Conservation (phyloP, 2,329 filamentous ascomycete species). For the Ceratocystis colombiana region DNA sequence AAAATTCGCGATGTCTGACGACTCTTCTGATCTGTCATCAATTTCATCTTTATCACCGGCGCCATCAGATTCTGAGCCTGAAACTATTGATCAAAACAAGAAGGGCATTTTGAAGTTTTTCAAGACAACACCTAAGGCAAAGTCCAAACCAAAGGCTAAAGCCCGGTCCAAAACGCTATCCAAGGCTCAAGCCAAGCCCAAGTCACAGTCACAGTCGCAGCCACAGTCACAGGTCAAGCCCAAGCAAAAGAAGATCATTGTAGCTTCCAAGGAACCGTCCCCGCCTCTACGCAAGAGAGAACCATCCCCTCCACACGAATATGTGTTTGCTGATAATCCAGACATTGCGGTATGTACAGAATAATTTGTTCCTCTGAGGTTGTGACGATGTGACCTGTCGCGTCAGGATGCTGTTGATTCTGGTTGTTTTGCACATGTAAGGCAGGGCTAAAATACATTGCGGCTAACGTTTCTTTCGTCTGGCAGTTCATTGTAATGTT, state of each 20-base stretch:
- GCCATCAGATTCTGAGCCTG: slow-evolving; percentile 41
- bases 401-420: slow-evolving; percentile 35
- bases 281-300: slow-evolving; percentile 67
- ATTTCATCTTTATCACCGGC: slow-evolving; percentile 41
- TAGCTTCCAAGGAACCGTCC: slow-evolving; percentile 41
- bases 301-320: slow-evolving; percentile 83
- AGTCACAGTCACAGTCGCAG: slow-evolving; percentile 33
- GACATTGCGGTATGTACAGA: slow-evolving; percentile 72
- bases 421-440: slow-evolving; percentile 23
- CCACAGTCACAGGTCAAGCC: slow-evolving; percentile 1
- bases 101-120: slow-evolving; percentile 58
- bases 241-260: slow-evolving; percentile 29
- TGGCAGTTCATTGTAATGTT: slow-evolving; percentile 95
- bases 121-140: slow-evolving; percentile 32
- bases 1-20: slow-evolving; percentile 36
- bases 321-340: slow-evolving; percentile 77
- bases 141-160: slow-evolving; percentile 30
- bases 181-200: slow-evolving; percentile 33
- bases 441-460: neutral
- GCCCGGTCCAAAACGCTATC: slow-evolving; percentile 29
- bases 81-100: slow-evolving; percentile 45
- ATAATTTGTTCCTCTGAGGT: slow-evolving; percentile 17
- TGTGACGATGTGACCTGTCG: slow-evolving; percentile 38
- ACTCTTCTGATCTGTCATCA: slow-evolving; percentile 55
- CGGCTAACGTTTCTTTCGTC: slow-evolving; percentile 31